Evolutionary conservation across 441 rosid species (phyloP).

Genomic region (Viola pubescens): DNA sequence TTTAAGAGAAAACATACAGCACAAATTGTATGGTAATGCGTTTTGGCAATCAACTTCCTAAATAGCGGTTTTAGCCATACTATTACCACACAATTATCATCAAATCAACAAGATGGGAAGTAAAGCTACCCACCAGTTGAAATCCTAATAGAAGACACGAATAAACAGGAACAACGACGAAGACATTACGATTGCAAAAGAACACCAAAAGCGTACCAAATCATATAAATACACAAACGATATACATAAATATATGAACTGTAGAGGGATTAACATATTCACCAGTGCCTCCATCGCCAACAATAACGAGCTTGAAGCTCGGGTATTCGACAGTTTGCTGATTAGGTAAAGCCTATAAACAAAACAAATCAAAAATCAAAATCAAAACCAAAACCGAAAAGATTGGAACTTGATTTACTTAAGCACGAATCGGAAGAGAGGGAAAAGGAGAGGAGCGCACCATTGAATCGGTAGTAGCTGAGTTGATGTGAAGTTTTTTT

Average conservation of each 20-base stretch:
- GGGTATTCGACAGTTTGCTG: constrained; percentile 82
- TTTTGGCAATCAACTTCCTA: too few relatives aligned
- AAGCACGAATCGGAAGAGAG: neutral
- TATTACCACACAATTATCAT: too few relatives aligned
- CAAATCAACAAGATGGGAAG: too few relatives aligned
- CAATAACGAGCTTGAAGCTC: constrained; percentile 59
- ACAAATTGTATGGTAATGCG: too few relatives aligned
- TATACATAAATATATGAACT: neutral
- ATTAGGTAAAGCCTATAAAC: constrained; percentile 65
- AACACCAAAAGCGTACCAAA: too few relatives aligned
- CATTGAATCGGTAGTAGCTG: constrained; percentile 13
- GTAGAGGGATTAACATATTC: neutral
- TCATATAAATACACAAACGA: neutral
- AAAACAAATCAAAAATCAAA: neutral
- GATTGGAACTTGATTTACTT: too few relatives aligned
- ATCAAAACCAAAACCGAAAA: too few relatives aligned
- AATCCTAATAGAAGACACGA: too few relatives aligned
- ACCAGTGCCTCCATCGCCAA: constrained; percentile 67
- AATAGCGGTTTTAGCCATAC: too few relatives aligned
- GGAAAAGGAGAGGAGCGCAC: constrained; percentile 5
- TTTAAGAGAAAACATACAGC: too few relatives aligned
- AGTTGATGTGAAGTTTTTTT: neutral
- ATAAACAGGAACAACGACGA: too few relatives aligned
- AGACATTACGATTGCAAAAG: neutral
- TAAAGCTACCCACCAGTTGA: too few relatives aligned